phyloP scores from a whole-genome alignment of 805 yeast species.

The Wickerhamiella bombiphila region DNA sequence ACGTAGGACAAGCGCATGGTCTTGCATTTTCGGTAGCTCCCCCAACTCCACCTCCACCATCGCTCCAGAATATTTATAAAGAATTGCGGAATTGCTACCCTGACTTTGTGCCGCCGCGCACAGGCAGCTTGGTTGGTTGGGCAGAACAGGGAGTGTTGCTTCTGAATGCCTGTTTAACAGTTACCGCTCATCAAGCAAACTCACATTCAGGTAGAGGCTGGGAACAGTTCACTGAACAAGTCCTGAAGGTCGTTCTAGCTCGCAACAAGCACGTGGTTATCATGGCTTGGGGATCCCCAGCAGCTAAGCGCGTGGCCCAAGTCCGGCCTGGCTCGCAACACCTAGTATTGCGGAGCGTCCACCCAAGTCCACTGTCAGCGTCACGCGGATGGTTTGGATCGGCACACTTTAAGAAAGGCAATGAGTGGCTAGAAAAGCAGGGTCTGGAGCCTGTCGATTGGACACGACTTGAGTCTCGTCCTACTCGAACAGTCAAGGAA shows the following conservation, averaged over 20 bases:
- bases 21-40: constrained; percentile 82
- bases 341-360: constrained; percentile 57
- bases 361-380: constrained; percentile 93
- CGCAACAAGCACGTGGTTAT: constrained; percentile 37
- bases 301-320: constrained; percentile 42
- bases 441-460: constrained; percentile 49
- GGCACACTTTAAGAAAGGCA: constrained; percentile 57
- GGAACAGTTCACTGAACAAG: constrained; percentile 76
- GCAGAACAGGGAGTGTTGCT: constrained; percentile 74
- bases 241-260: constrained; percentile 36
- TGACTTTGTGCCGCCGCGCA: constrained; percentile 47
- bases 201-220: constrained; percentile 86
- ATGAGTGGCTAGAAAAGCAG: constrained; percentile 51
- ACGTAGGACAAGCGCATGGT: constrained; percentile 88
- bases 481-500: background rate
- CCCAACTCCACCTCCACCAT: constrained; percentile 79
- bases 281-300: constrained; percentile 73
- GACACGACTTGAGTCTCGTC: constrained; percentile 28
- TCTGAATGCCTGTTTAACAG: constrained; percentile 80
- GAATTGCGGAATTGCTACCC: constrained; percentile 55
- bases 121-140: constrained; percentile 70
- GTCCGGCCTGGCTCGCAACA: constrained; percentile 23
- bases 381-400: constrained; percentile 71
- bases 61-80: constrained; percentile 75
- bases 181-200: constrained; percentile 82